phyloP scores from a whole-genome alignment of 345 rosid species.

The Salix caprea region DNA sequence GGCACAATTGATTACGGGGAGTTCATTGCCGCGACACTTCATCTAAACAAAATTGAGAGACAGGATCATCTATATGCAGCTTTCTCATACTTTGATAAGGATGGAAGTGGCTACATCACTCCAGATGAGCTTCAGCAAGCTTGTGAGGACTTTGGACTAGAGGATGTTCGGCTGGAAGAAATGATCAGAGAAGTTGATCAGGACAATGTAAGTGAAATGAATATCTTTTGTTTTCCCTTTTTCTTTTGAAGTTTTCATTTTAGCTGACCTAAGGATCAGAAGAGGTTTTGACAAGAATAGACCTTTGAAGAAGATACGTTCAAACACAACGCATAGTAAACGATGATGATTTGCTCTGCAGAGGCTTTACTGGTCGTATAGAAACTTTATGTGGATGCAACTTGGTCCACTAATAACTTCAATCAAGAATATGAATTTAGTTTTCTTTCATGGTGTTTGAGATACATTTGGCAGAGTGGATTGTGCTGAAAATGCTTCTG shows the following conservation, averaged over 20 bases:
- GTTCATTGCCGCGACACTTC: conserved; percentile 30
- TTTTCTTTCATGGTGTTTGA: background rate
- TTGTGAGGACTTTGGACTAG: conserved; percentile 21
- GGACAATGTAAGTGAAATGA: conserved; percentile 16
- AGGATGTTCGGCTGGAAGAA: conserved; percentile 24
- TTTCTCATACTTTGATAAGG: conserved; percentile 28
- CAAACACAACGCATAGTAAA: no score
- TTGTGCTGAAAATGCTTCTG: background rate
- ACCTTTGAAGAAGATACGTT: no score
- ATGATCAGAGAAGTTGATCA: conserved; percentile 25
- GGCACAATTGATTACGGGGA: conserved; percentile 30
- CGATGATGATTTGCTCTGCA: background rate
- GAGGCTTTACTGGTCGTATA: background rate
- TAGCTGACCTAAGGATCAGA: background rate
- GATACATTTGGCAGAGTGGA: background rate
- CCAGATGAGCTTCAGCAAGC: conserved; percentile 29
- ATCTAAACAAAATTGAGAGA: conserved; percentile 25
- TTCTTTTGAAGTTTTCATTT: background rate
- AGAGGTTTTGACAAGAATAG: background rate
- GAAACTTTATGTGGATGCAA: background rate
- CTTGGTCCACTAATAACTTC: background rate
- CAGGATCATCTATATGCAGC: conserved; percentile 30
- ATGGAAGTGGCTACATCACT: conserved; percentile 33
- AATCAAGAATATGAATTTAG: background rate
- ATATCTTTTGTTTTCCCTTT: background rate